Evolutionary conservation across 2,329 filamentous ascomycete genomes (phyloP).

Genomic region (Botryotinia globosa): DNA sequence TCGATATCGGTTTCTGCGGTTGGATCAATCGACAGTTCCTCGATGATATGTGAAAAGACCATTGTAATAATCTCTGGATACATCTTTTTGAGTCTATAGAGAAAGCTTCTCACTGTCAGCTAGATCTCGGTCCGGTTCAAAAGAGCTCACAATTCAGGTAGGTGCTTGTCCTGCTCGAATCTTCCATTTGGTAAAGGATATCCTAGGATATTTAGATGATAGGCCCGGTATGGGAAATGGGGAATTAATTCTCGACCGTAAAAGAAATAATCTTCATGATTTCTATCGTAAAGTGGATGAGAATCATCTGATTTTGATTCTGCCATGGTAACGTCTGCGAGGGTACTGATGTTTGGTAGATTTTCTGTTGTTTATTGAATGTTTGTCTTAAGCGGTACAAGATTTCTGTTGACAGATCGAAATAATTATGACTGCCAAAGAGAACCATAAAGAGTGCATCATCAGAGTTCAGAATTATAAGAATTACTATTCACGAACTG

Average conservation of each 20-base stretch:
- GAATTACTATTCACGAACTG: background rate
- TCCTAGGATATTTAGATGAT: background rate
- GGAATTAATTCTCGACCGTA: background rate
- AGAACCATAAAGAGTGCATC: background rate
- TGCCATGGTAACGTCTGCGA: background rate
- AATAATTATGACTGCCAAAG: background rate
- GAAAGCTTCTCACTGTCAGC: background rate
- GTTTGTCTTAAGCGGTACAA: background rate
- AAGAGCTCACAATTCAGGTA: background rate
- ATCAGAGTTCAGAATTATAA: background rate
- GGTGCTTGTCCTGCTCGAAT: background rate
- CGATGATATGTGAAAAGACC: background rate
- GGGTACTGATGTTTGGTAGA: background rate
- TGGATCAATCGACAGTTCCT: background rate
- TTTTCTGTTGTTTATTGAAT: too few relatives aligned
- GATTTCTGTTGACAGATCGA: background rate
- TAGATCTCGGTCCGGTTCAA: fast-evolving
- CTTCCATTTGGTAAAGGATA: background rate
- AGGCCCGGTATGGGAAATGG: background rate
- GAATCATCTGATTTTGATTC: background rate
- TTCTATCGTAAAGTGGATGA: background rate
- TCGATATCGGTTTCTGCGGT: background rate
- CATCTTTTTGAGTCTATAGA: background rate
- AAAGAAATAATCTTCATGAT: background rate
- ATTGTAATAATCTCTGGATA: background rate